Evolutionary conservation across 1,284 basidiomycete genomes (phyloP).

Genomic region (Sanghuangporus sanghuang): DNA sequence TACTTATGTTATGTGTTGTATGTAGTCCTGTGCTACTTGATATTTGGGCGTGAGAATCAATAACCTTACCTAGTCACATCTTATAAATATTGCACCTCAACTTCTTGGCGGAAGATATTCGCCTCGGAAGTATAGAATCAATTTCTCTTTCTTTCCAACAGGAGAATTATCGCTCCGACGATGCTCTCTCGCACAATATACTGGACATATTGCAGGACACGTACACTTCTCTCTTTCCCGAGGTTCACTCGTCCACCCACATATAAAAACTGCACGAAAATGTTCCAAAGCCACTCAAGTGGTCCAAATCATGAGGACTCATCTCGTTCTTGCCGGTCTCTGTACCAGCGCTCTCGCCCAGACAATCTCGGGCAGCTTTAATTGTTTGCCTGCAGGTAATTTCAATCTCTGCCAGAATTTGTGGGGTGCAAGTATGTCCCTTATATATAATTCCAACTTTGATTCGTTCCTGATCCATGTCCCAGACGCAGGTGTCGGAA

Average conservation of each 20-base stretch:
- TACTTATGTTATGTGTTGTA: neutral
- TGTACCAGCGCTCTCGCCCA: slow-evolving; percentile 25
- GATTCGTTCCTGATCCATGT: neutral
- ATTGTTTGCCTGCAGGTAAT: slow-evolving; percentile 40
- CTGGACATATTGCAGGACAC: neutral
- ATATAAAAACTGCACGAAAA: neutral
- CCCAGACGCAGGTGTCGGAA: slow-evolving; percentile 41
- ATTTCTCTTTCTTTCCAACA: neutral
- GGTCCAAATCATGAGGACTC: slow-evolving; percentile 1
- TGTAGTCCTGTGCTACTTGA: neutral
- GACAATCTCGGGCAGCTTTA: slow-evolving; percentile 38
- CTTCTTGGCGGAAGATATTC: neutral
- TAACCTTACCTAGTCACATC: neutral
- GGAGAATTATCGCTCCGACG: slow-evolving; percentile 2
- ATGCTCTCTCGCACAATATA: neutral
- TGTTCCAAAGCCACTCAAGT: neutral
- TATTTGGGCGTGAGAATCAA: neutral
- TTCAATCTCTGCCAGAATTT: slow-evolving; percentile 54
- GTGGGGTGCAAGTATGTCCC: slow-evolving; percentile 41
- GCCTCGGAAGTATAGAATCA: neutral
- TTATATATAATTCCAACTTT: neutral
- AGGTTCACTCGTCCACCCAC: neutral
- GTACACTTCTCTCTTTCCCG: neutral
- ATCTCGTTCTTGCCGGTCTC: slow-evolving; percentile 13
- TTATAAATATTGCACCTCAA: neutral